Evolutionary conservation across 2,329 filamentous ascomycete genomes (phyloP), one percentile per base, ranked within the genome.

Genomic region (Aspergillus spinulosporus): DNA sequence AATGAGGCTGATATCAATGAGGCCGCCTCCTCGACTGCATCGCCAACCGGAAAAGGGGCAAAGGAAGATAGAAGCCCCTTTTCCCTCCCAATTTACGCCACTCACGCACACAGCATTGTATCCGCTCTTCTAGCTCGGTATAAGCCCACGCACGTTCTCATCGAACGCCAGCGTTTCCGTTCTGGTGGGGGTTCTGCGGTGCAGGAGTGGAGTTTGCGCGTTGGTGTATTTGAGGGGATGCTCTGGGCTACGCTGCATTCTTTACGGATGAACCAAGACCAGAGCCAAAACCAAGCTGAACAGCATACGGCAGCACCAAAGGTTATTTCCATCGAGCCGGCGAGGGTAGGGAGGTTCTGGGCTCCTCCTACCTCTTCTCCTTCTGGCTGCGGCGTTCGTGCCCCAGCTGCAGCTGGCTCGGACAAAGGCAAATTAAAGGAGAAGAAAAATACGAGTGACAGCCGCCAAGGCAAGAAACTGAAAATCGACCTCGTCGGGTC

Each of bases 171-270:
- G 62, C 78, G 84, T 8, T 86, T 79, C 55, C 85, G 90, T 2
- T 86, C 84, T 2, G 81, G 80, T n/a, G 83, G 88, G 6, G 80
- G 76, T 0, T 75, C 83, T 0, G 82, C 85, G 0, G 85, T 95
- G 1, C 83, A 86, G 58, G 89, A 95, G 72, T 95, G 90, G 90
- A 93, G 90, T 2, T 70, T 94, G 40, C 80, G 89, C 1, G 90
- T 95, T 6, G 93, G 93, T 62, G 87, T 88, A 65, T 81, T 95
- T 21, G 90, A 95, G 71, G 84, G 85, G 3, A 94, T 94, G 85
- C 74, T 95, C 0, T 88, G 92, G 77, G 87, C 88, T 6, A 80
- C 86, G 9, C 71, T 93, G 39, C 78, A 81, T 49, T 82, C 86
- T 0, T 66, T 90, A 47, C 73, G 73, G 29, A n/a, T 39, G 34